A percentile compares a stretch with the other conserved stretches of the same genome.
Evolutionary conservation across 352 stramenopile genomes (phyloP).

Genomic region (Hyaloperonospora brassicae): DNA sequence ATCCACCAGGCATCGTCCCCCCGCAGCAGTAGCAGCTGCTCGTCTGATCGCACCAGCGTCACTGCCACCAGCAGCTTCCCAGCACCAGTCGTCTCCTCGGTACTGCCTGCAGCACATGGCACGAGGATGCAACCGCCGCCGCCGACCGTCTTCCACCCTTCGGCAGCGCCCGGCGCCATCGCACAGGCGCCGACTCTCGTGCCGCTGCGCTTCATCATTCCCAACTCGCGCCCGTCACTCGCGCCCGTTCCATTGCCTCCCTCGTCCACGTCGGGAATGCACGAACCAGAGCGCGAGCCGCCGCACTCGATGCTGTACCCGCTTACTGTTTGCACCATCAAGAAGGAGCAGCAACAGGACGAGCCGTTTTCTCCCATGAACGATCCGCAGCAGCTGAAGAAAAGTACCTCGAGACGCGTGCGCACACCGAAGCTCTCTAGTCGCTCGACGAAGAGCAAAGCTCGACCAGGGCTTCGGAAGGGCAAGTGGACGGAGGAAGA

Average conservation of each 20-base stretch:
- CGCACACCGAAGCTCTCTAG: conserved; percentile 50
- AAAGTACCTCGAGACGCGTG: conserved; percentile 39
- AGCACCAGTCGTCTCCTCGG: conserved; percentile 16
- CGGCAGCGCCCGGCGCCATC: conserved; percentile 6
- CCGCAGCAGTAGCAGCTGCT: conserved; percentile 4
- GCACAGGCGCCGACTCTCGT: conserved; percentile 45
- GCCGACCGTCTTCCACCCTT: conserved; percentile 23
- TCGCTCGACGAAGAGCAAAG: conserved; percentile 79
- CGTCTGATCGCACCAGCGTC: conserved; percentile 1
- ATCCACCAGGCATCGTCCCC: conserved; percentile 41
- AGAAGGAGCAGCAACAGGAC: conserved; percentile 22
- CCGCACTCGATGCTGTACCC: conserved; percentile 23
- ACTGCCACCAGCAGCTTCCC: conserved; percentile 10
- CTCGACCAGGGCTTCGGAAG: conserved; percentile 73
- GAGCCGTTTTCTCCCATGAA: conserved; percentile 11
- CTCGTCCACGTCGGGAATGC: conserved; percentile 12
- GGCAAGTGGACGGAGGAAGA: conserved; percentile 85
- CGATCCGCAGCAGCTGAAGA: conserved; percentile 37
- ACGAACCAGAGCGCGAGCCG: conserved; percentile 23
- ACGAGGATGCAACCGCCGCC: conserved; percentile 40
- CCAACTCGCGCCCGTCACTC: conserved; percentile 33
- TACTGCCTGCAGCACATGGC: conserved; percentile 38
- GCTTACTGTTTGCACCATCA: conserved; percentile 18
- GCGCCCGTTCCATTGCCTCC: conserved; percentile 7
- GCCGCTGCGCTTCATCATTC: conserved; percentile 73